Percentiles rank a stretch among this genome's conserved stretches.
Conservation (phyloP, 768 basidiomycete species). For the Hericium rajendrae region DNA sequence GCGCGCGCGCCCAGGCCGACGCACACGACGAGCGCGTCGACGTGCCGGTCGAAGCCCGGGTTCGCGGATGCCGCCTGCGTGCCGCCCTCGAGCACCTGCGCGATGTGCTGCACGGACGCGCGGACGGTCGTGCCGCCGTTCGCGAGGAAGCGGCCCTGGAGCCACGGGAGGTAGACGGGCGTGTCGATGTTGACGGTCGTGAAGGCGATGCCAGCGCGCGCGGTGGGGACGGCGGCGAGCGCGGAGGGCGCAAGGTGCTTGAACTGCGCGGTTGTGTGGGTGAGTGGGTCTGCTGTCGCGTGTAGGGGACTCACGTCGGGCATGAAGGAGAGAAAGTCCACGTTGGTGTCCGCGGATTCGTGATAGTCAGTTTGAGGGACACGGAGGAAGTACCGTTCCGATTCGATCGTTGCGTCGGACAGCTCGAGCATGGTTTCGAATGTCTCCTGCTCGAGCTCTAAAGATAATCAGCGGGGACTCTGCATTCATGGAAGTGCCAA, state of each 20-base stretch:
- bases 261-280: constrained; percentile 24
- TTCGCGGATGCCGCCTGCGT: constrained; percentile 14
- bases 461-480: not conserved
- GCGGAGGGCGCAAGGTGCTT: constrained; percentile 31
- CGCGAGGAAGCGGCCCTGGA: constrained; percentile 46
- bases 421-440: constrained; percentile 70
- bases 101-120: constrained; percentile 55
- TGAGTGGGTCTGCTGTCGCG: not conserved
- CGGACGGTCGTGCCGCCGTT: constrained; percentile 56
- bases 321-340: constrained; percentile 25
- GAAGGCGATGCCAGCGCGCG: constrained; percentile 46
- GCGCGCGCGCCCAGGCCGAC: constrained; percentile 51
- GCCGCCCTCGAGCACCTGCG: constrained; percentile 60
- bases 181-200: constrained; percentile 62
- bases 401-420: constrained; percentile 45
- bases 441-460: constrained; percentile 63
- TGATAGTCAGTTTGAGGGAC: constrained; percentile 55
- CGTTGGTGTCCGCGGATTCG: constrained; percentile 27
- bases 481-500: not conserved
- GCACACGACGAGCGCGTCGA: constrained; percentile 58
- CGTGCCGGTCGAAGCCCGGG: constrained; percentile 3
- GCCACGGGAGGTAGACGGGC: constrained; percentile 52
- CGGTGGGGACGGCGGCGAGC: constrained; percentile 26
- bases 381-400: constrained; percentile 57
- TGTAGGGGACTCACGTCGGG: constrained; percentile 21